Base-by-base conservation (phyloP, 176 grass and related monocot genomes). In the Saccharum spontaneum region DNA sequence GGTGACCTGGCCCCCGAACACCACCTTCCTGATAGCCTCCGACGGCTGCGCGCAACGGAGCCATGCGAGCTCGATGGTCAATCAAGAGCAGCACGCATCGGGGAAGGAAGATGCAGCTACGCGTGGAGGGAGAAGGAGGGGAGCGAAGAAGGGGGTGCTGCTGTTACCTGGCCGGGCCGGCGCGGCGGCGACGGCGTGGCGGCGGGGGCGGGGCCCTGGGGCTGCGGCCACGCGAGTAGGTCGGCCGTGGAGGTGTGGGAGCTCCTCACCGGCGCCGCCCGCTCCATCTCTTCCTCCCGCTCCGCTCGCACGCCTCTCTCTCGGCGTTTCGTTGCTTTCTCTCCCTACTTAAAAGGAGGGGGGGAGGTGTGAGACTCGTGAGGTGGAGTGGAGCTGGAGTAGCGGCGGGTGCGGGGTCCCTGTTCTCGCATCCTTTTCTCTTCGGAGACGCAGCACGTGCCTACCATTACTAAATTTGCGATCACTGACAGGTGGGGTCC, bases 1-100 rank as follows among this genome's bases (percentile, higher is more conserved):
- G 20, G 87, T 93, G 66, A 98, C 89, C 87, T 98, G 92, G 0
- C 92, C 95, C 20, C 95, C 92, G 77, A 98, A 98, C 20, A 98
- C 89, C 79, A 98, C 95, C 88, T 93, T 98, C 77, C 87, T 87
- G 72, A 98, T 89, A 39, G 87, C 92, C 85, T 94, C 95, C 65
- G 90, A 93, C 57, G 95, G 92, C 95, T 97, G 86, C 71, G 69
- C 83, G n/a, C 55, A 84, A 78, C 20, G 15, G 41, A 77, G 31
- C 31, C 6, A 67, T 4, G 28, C 37, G 44, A 61, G 68, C 18
- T 77, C 24, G 37, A 23, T 3, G 67, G 65, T 39, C 65, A 74
- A 38, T 69, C 57, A 45, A 40, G 1, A 82, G 81, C 20, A 70
- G 37, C 22, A 31, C 64, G 68, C 16, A 65, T 79, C 57, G 3